Evolutionary conservation across 441 rosid genomes (phyloP).

Genomic region (Populus trichocarpa): DNA sequence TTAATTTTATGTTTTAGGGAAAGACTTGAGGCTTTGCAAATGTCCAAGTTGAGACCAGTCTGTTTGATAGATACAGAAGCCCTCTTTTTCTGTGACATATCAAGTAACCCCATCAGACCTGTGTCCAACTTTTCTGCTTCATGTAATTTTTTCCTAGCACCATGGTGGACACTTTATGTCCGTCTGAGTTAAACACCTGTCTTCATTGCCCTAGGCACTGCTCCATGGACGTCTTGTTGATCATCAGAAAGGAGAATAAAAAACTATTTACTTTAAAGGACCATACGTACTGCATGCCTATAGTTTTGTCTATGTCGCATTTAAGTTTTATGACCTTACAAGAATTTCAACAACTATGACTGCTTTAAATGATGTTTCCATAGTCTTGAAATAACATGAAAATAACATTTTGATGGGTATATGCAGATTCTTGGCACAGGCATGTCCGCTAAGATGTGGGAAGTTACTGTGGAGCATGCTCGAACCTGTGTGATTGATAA

Average conservation of each 20-base stretch:
- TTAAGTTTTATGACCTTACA: background rate
- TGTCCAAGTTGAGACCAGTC: background rate
- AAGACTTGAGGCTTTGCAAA: background rate
- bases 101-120: background rate
- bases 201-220: background rate
- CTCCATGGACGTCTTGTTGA: background rate
- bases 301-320: background rate
- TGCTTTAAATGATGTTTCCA: constrained; percentile 11
- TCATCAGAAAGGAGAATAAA: background rate
- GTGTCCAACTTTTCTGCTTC: background rate
- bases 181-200: background rate
- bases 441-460: constrained; percentile 99
- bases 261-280: background rate
- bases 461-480: constrained; percentile 85
- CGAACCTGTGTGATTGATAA: constrained; percentile 71
- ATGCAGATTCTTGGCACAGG: constrained; percentile 93
- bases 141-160: background rate
- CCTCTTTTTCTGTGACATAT: background rate
- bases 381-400: background rate
- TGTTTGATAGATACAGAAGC: background rate
- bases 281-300: background rate
- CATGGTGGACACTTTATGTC: background rate
- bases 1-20: background rate
- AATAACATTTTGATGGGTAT: constrained; percentile 8
- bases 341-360: background rate